Evolutionary conservation across 1,139 yeast genomes (phyloP).

Genomic region (Yamadazyma taylorii): DNA sequence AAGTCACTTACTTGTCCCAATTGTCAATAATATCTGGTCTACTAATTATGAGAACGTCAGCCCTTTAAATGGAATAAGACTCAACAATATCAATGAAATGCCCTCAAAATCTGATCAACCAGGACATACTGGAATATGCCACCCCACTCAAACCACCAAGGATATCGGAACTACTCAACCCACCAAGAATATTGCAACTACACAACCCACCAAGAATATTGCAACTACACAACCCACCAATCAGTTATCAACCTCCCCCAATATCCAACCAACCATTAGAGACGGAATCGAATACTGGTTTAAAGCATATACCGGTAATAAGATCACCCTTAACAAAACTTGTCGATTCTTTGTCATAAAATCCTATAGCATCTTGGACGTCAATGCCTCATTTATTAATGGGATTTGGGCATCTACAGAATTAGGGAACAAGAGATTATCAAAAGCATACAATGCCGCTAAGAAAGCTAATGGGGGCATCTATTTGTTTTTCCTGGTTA

Average conservation of each 20-base stretch:
- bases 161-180: too few species aligned
- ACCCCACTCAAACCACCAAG: too few species aligned
- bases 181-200: too few species aligned
- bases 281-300: background rate
- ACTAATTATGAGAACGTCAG: slow-evolving; percentile 11
- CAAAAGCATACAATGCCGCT: slow-evolving; percentile 23
- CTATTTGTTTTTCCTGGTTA: slow-evolving; percentile 57
- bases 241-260: background rate
- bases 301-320: slow-evolving; percentile 1
- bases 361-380: slow-evolving; percentile 50
- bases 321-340: background rate
- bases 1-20: slow-evolving; percentile 7
- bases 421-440: slow-evolving; percentile 53
- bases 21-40: slow-evolving; percentile 27
- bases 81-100: too few species aligned
- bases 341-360: slow-evolving; percentile 53
- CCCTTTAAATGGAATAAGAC: slow-evolving; percentile 6
- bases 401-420: slow-evolving; percentile 62
- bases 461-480: slow-evolving; percentile 22
- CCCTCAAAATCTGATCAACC: too few species aligned
- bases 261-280: background rate
- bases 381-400: slow-evolving; percentile 48
- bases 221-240: too few species aligned
- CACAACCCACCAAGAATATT: too few species aligned
- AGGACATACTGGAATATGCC: too few species aligned